Evolutionary conservation across 805 yeast genomes (phyloP), one percentile per base, ranked within the genome.

Genomic region (Wickerhamomyces rabaulensis): DNA sequence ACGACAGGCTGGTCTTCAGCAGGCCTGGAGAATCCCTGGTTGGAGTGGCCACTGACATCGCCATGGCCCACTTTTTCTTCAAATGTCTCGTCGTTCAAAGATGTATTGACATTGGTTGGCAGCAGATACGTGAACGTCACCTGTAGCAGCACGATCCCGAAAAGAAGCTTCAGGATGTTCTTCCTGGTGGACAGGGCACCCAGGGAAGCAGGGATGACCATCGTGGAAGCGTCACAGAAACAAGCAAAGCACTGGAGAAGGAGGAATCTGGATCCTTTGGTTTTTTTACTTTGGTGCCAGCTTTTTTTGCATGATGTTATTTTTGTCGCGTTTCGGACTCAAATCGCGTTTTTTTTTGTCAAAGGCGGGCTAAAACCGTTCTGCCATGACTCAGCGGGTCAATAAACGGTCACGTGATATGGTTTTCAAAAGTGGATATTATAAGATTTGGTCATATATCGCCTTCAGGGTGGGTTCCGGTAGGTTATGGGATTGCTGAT

Each of bases 121-220:
- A 50, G 29, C 12, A 50, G 35, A 27, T 45, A 50, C 44, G 38
- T 47, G 45, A 47, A 42, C 2, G 45, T 21, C 19, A 50, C 22
- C 26, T 50, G 53, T 16, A 50, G 37, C 1, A 45, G 21, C n/a
- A 45, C 53, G 6, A 48, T 40, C 7, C 31, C 27, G 2, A 41
- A 12, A 41, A 48, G 36, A 6, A 48, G 21, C 40, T 43, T 45
- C 15, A 47, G 22, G 6, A 47, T 20, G 27, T 41, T 47, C 19
- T 40, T 33, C 16, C 46, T 41, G 5, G 42, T 22, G 16, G 45
- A 27, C 12, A 38, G 40, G 3, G 26, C n/a, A 16, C 37, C 33
- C 36, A 42, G 25, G 10, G 29, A 16, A 22, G 36, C 17, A 16
- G 36, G 10, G 20, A 16, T 17, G 20, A 33, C 36, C 36, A 33